Evolutionary conservation across 2,329 filamentous ascomycete species (phyloP).

Genomic region (Epichloe amarillans): DNA sequence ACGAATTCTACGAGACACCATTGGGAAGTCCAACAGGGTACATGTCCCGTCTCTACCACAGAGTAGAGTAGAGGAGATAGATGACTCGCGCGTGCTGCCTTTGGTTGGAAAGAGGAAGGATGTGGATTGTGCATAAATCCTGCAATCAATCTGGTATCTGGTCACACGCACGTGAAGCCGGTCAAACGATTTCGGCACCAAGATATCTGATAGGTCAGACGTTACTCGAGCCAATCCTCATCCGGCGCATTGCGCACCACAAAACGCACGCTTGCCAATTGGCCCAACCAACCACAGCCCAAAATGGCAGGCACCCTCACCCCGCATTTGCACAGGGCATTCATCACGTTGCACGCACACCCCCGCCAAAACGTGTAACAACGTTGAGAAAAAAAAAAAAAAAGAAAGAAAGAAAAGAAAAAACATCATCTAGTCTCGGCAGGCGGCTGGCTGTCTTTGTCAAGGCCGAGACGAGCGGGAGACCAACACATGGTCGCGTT

Average conservation of each 20-base stretch:
- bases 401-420: too few species aligned
- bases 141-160: too few species aligned
- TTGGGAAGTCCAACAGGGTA: too few species aligned
- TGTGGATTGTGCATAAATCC: background rate
- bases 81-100: background rate
- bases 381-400: too few species aligned
- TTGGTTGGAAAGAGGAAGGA: background rate
- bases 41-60: too few species aligned
- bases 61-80: background rate
- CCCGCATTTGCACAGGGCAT: constrained; percentile 16
- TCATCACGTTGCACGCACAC: background rate
- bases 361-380: background rate
- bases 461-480: background rate
- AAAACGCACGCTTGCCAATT: too few species aligned
- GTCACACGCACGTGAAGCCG: too few species aligned
- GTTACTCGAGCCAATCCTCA: background rate
- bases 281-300: background rate
- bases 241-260: background rate
- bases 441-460: too few species aligned
- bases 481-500: background rate
- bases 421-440: background rate
- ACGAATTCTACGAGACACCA: too few species aligned
- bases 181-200: too few species aligned
- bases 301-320: constrained; percentile 3
- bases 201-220: too few species aligned